Conservation (phyloP, 148 eudicot genomes). For the Diospyros lotus region DNA sequence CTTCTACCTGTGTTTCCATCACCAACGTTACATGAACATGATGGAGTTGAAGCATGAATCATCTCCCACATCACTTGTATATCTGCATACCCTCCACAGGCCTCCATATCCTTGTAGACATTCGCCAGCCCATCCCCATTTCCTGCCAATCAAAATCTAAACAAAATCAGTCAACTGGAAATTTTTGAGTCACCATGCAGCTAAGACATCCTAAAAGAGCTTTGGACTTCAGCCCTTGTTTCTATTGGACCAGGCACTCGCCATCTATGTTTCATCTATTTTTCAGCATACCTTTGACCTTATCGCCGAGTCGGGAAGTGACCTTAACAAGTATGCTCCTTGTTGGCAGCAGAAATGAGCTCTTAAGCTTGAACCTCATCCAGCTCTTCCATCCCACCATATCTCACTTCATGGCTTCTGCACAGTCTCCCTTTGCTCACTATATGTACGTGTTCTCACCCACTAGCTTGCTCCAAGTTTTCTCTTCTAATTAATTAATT, state of each 20-base stretch:
- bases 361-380: constrained; percentile 27
- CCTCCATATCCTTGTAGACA: constrained; percentile 57
- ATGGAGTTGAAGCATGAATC: constrained; percentile 37
- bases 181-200: neutral
- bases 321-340: constrained; percentile 23
- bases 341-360: constrained; percentile 20
- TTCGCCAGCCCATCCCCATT: constrained; percentile 40
- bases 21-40: neutral
- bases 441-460: constrained; percentile 15
- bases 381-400: constrained; percentile 29
- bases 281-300: constrained; percentile 21
- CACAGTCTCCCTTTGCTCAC: neutral
- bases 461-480: constrained; percentile 9
- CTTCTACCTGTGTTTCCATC: neutral
- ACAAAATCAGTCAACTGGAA: no score
- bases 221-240: no score
- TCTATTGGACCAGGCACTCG: no score
- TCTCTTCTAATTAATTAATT: neutral
- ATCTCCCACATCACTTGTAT: constrained; percentile 76
- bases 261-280: neutral
- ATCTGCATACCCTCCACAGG: constrained; percentile 58
- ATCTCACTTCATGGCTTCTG: constrained; percentile 7
- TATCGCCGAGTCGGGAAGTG: constrained; percentile 23
- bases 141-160: constrained; percentile 14
- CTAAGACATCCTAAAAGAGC: no score